Evolutionary conservation across 169 alveolate species (phyloP).

Genomic region (Eimeria falciformis): DNA sequence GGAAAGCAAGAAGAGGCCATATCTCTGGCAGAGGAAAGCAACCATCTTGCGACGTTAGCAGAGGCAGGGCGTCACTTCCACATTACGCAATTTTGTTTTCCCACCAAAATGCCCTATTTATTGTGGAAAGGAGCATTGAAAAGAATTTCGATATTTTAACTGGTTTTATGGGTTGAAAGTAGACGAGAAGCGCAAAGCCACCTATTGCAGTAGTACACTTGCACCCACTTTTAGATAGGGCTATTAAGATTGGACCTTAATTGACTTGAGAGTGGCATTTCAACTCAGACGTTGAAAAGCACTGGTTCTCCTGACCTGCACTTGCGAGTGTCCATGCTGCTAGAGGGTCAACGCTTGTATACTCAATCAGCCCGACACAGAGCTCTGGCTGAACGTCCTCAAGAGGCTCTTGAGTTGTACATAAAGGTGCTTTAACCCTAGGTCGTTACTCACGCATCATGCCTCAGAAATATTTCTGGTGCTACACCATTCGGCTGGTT

Average conservation of each 20-base stretch:
- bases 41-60: slow-evolving; percentile 11
- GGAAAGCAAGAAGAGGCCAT: slow-evolving; percentile 17
- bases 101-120: not conserved
- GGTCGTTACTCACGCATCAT: not conserved
- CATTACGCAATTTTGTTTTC: not conserved
- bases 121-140: no score
- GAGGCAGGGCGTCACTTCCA: not conserved
- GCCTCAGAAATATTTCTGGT: no score
- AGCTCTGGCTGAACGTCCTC: slow-evolving; percentile 6
- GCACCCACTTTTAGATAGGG: no score
- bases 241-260: no score
- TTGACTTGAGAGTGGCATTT: no score
- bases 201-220: no score
- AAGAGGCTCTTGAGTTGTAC: slow-evolving; percentile 30
- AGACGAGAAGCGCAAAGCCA: no score
- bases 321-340: slow-evolving; percentile 10
- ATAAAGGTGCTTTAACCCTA: not conserved
- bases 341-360: not conserved
- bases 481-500: no score
- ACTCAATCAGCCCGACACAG: slow-evolving; percentile 12
- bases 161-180: no score
- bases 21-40: slow-evolving; percentile 16
- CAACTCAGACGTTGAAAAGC: not conserved
- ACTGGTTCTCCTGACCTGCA: slow-evolving; percentile 12
- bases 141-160: no score